A percentile compares a stretch with the other conserved stretches of the same genome.
Conservation (phyloP, 1,139 yeast species). For the Suhomyces coccinellae region DNA sequence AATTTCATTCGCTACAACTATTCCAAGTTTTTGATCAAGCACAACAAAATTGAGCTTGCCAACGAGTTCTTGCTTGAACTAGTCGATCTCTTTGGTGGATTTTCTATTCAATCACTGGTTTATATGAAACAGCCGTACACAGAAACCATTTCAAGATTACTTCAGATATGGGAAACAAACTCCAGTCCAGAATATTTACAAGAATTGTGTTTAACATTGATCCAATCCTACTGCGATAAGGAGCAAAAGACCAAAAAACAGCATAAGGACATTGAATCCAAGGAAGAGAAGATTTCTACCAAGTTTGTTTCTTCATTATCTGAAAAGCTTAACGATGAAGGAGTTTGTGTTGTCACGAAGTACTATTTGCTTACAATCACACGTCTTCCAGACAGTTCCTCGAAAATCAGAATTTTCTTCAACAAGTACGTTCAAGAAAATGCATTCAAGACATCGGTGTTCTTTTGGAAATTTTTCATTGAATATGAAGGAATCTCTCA, state of each 20-base stretch:
- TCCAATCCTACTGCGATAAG: slow-evolving; percentile 12
- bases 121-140: slow-evolving; percentile 29
- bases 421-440: slow-evolving; percentile 39
- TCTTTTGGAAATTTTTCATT: slow-evolving; percentile 59
- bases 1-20: slow-evolving; percentile 43
- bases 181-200: slow-evolving; percentile 9
- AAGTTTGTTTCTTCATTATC: background rate
- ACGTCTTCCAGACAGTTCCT: background rate
- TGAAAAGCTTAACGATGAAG: slow-evolving; percentile 27
- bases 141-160: slow-evolving; percentile 20
- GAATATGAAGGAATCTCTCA: slow-evolving; percentile 49
- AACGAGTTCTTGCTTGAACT: slow-evolving; percentile 32
- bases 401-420: slow-evolving; percentile 37
- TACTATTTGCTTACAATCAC: slow-evolving; percentile 20
- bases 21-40: slow-evolving; percentile 31
- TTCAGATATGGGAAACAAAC: slow-evolving; percentile 22
- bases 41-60: slow-evolving; percentile 24
- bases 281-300: background rate
- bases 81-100: slow-evolving; percentile 23
- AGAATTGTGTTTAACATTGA: slow-evolving; percentile 18
- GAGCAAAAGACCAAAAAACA: background rate
- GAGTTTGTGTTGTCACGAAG: slow-evolving; percentile 28
- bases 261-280: background rate
- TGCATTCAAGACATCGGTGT: slow-evolving; percentile 37
- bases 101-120: slow-evolving; percentile 9